These are phyloP conservation scores for Berkeleyomyces rouxiae DNA, from an alignment of 2,329 filamentous ascomycete genomes.

Conservation along the genomic window DNA sequence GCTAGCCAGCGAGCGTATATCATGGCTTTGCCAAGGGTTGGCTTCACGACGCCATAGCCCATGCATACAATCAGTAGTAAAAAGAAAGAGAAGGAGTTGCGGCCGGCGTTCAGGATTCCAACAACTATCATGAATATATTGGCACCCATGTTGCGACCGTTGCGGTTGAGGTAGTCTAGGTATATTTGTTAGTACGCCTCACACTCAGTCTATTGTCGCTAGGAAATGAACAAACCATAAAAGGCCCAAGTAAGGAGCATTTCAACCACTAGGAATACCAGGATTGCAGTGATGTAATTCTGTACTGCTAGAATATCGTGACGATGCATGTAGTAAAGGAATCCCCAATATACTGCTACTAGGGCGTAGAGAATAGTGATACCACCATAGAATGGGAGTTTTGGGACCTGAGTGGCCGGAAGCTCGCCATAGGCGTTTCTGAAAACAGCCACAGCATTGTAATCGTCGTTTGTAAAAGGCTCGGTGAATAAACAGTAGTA, in stretches of 20 bases:
- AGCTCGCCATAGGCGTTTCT: slow-evolving; percentile 94
- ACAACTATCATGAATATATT: slow-evolving; percentile 82
- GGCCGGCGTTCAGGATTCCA: slow-evolving; percentile 79
- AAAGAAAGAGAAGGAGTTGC: slow-evolving; percentile 98
- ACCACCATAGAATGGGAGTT: slow-evolving; percentile 90
- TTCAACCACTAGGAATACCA: slow-evolving; percentile 85
- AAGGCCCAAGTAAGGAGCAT: slow-evolving; percentile 99
- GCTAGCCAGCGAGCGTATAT: slow-evolving; percentile 82
- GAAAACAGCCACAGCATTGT: slow-evolving; percentile 73
- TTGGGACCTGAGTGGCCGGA: slow-evolving; percentile 86
- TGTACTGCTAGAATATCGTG: slow-evolving; percentile 92
- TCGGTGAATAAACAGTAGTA: slow-evolving; percentile 89
- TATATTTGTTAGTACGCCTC: slow-evolving; percentile 16
- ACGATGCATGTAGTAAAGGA: slow-evolving; percentile 87
- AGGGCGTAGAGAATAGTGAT: slow-evolving; percentile 88
- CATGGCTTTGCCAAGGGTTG: slow-evolving; percentile 82
- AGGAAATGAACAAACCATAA: slow-evolving; percentile 45
- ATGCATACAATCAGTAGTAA: slow-evolving; percentile 95
- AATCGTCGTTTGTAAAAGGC: slow-evolving; percentile 50
- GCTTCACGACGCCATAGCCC: slow-evolving; percentile 97
- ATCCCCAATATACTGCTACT: slow-evolving; percentile 75
- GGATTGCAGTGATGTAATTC: slow-evolving; percentile 96
- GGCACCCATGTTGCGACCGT: slow-evolving; percentile 67
- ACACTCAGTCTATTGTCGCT: slow-evolving; percentile 15
- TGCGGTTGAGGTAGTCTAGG: slow-evolving; percentile 74